Evolutionary conservation across 306 rosid genomes (phyloP).

Genomic region (Glycine latifolia): DNA sequence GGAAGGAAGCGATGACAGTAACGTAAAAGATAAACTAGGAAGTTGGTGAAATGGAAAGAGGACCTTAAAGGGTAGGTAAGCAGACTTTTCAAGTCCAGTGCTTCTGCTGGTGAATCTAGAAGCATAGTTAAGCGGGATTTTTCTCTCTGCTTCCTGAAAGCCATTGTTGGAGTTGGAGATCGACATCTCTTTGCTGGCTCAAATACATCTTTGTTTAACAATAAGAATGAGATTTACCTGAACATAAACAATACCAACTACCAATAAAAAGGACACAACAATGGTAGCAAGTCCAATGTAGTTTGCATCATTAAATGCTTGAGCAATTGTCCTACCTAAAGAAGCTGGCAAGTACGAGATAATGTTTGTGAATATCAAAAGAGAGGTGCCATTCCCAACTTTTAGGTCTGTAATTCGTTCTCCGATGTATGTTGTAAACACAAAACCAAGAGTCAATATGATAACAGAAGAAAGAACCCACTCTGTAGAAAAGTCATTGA

Average conservation of each 20-base stretch:
- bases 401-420: constrained; percentile 88
- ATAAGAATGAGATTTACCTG: constrained; percentile 69
- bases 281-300: constrained; percentile 81
- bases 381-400: constrained; percentile 98
- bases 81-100: constrained; percentile 86
- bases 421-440: constrained; percentile 85
- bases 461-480: constrained; percentile 87
- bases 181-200: constrained; percentile 37
- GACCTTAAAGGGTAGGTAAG: constrained; percentile 96
- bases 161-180: constrained; percentile 56
- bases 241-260: constrained; percentile 93
- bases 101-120: constrained; percentile 81
- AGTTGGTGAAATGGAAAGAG: constrained; percentile 37
- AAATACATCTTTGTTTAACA: constrained; percentile 37
- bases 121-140: constrained; percentile 95
- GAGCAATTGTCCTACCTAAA: constrained; percentile 80
- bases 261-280: constrained; percentile 76
- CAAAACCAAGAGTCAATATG: constrained; percentile 86
- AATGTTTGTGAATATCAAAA: constrained; percentile 93
- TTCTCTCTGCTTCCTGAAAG: constrained; percentile 97
- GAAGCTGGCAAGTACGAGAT: constrained; percentile 98
- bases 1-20: constrained; percentile 32
- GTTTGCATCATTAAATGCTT: constrained; percentile 88
- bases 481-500: constrained; percentile 76
- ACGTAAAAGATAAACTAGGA: constrained; percentile 32